Evolutionary conservation across 352 stramenopile species (phyloP).

Genomic region (Blastocystis sp.): DNA sequence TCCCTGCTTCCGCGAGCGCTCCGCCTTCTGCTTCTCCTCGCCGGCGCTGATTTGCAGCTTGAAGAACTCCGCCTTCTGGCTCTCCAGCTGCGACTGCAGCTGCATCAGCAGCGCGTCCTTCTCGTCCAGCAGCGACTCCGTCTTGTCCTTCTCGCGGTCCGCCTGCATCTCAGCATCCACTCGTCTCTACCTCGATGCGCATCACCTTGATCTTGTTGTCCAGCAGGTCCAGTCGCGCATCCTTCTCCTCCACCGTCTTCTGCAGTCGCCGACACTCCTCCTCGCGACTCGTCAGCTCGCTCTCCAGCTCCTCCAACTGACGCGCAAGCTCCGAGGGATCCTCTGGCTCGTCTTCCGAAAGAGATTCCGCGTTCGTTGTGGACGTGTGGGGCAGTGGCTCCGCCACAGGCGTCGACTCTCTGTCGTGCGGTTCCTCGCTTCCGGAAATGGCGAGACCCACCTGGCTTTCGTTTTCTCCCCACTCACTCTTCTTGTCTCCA

Average conservation of each 20-base stretch:
- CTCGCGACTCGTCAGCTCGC: background rate
- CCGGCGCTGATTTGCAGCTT: background rate
- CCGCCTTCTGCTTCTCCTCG: conserved; percentile 9
- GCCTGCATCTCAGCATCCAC: background rate
- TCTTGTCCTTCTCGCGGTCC: conserved; percentile 24
- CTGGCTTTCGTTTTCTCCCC: conserved; percentile 6
- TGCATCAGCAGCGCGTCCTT: conserved; percentile 31
- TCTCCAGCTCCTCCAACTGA: conserved; percentile 18
- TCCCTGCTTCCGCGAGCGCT: background rate
- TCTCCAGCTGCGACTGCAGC: background rate
- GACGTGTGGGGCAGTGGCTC: too few relatives aligned
- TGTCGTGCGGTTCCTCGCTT: background rate
- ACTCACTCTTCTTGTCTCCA: background rate
- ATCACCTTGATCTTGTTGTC: conserved; percentile 36
- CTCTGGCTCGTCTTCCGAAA: background rate
- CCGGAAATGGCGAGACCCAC: background rate
- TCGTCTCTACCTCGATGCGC: conserved; percentile 6
- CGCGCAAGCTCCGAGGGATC: background rate
- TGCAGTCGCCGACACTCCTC: background rate
- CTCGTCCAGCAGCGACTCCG: conserved; percentile 12
- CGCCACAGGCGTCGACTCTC: too few relatives aligned
- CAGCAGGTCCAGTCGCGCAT: conserved; percentile 6
- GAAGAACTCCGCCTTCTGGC: conserved; percentile 16
- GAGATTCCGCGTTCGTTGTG: background rate
- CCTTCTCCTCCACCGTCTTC: background rate